Evolutionary conservation across 1,284 basidiomycete genomes (phyloP).

Genomic region (Sphagnurus paluster): DNA sequence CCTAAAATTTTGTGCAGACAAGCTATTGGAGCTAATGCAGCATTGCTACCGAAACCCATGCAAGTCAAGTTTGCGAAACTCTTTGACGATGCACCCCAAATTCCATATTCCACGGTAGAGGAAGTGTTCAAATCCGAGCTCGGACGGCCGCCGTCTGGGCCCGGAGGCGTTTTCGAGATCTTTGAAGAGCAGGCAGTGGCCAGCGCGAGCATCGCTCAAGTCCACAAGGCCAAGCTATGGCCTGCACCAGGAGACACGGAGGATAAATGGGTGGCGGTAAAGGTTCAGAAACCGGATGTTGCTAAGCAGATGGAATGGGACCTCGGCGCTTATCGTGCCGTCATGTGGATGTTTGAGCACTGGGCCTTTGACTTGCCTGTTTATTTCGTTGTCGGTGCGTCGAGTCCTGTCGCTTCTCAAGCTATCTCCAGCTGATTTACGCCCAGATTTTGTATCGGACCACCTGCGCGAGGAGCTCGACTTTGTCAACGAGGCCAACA

Average conservation of each 20-base stretch:
- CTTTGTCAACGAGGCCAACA: conserved; percentile 73
- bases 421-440: conserved; percentile 1
- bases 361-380: conserved; percentile 78
- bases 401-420: not conserved
- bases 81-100: conserved; percentile 85
- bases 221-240: conserved; percentile 74
- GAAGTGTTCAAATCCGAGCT: conserved; percentile 75
- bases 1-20: conserved; percentile 50
- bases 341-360: conserved; percentile 76
- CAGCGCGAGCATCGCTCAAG: conserved; percentile 88
- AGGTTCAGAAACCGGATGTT: conserved; percentile 90
- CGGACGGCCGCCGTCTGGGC: conserved; percentile 58
- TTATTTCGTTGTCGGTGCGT: conserved; percentile 71
- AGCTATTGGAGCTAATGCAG: conserved; percentile 82
- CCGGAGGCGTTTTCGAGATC: conserved; percentile 72
- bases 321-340: conserved; percentile 59
- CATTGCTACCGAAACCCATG: conserved; percentile 79
- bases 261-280: conserved; percentile 79
- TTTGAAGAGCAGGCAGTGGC: conserved; percentile 79
- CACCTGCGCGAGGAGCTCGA: conserved; percentile 84
- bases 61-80: conserved; percentile 79
- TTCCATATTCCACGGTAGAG: conserved; percentile 71
- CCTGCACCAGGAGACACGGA: conserved; percentile 41
- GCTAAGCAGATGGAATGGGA: conserved; percentile 85
- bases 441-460: conserved; percentile 72